A percentile compares a stretch with the other conserved stretches of the same genome.
phyloP scores from a whole-genome alignment of 2,329 filamentous ascomycete genomes.

The Arthrobotrys sinensis region DNA sequence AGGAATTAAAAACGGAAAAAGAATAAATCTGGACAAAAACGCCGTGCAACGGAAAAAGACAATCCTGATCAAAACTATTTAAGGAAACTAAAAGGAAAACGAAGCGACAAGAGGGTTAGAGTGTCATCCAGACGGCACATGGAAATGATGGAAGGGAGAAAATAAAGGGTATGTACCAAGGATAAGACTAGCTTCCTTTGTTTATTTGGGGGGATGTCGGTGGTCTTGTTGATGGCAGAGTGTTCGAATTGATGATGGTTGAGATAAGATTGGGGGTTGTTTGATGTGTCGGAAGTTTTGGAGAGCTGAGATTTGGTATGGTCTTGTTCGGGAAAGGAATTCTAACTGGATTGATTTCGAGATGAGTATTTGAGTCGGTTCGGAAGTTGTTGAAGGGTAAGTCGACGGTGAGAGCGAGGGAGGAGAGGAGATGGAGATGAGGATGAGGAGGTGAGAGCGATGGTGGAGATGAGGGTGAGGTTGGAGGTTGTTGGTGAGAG shows the following conservation, averaged over 20 bases:
- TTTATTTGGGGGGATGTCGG: slow-evolving; percentile 14
- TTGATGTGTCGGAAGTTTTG: slow-evolving; percentile 26
- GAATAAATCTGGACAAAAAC: slow-evolving; percentile 31
- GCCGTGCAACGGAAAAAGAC: slow-evolving; percentile 47
- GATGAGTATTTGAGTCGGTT: slow-evolving; percentile 17
- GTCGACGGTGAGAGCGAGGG: background rate
- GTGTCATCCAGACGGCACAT: slow-evolving; percentile 49
- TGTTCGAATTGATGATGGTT: slow-evolving; percentile 15
- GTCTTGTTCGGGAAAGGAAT: slow-evolving; percentile 16
- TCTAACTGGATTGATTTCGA: slow-evolving; percentile 1
- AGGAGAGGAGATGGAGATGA: background rate
- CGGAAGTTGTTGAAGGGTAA: slow-evolving; percentile 2
- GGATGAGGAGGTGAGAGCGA: slow-evolving; percentile 6
- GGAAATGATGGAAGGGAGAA: background rate
- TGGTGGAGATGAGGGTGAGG: slow-evolving; percentile 5
- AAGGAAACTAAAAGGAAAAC: slow-evolving; percentile 50
- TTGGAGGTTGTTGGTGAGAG: slow-evolving; percentile 6
- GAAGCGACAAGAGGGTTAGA: slow-evolving; percentile 48
- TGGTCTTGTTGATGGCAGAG: slow-evolving; percentile 7
- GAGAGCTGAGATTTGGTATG: slow-evolving; percentile 16
- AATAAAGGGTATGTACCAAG: slow-evolving; percentile 46
- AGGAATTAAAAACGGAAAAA: slow-evolving; percentile 13
- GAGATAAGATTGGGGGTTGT: background rate
- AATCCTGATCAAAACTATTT: slow-evolving; percentile 31
- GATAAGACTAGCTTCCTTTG: slow-evolving; percentile 30